A percentile compares a stretch with the other conserved stretches of the same genome.
phyloP scores from a whole-genome alignment of 169 alveolate genomes.

The Perkinsus chesapeaki region DNA sequence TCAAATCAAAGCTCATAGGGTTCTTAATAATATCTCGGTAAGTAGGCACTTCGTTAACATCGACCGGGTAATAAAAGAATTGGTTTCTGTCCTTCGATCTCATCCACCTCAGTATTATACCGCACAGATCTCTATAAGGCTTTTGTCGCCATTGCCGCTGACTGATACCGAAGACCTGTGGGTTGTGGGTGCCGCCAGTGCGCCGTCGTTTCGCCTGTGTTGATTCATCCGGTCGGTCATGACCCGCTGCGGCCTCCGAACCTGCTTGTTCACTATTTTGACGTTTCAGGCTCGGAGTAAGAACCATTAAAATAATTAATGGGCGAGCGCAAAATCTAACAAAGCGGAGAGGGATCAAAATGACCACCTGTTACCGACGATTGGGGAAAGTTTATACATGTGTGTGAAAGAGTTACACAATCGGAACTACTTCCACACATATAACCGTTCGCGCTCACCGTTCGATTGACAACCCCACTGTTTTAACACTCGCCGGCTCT shows the following conservation, averaged over 20 bases:
- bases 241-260: not conserved
- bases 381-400: not conserved
- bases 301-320: not conserved
- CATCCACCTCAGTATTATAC: not conserved
- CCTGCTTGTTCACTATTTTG: not conserved
- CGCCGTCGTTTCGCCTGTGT: not conserved
- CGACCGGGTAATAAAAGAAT: not conserved
- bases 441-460: not conserved
- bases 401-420: not conserved
- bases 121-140: not conserved
- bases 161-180: not conserved
- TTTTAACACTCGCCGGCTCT: too few species aligned
- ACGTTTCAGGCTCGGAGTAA: not conserved
- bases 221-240: not conserved
- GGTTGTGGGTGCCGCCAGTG: not conserved
- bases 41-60: not conserved
- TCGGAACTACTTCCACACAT: not conserved
- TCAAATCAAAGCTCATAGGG: not conserved
- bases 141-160: not conserved
- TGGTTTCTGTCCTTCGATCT: not conserved
- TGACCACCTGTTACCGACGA: not conserved
- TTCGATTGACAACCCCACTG: not conserved
- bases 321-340: not conserved
- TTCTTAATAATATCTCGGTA: not conserved
- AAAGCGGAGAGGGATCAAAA: not conserved